Evolutionary conservation across 345 rosid species (phyloP).

Genomic region (Durio zibethinus): DNA sequence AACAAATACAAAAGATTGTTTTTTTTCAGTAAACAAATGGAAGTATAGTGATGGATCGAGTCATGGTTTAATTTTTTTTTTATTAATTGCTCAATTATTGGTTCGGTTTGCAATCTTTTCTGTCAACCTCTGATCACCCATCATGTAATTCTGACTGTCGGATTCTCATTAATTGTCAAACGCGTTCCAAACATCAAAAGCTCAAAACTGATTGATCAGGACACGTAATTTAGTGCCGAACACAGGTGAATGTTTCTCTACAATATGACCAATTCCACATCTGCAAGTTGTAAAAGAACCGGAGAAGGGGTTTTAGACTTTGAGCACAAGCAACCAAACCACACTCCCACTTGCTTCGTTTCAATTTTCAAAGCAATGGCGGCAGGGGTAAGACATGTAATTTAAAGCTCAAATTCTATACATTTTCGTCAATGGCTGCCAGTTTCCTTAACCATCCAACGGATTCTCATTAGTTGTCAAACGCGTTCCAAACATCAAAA

Average conservation of each 20-base stretch:
- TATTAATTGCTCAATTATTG: not conserved
- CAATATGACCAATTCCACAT: constrained; percentile 9
- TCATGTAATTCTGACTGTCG: not conserved
- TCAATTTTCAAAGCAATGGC: constrained; percentile 8
- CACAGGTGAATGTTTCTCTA: not conserved
- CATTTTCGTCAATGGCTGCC: not conserved
- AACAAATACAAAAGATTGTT: too few relatives aligned
- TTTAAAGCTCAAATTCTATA: not conserved
- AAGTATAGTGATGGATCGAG: too few relatives aligned
- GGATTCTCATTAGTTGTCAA: not conserved
- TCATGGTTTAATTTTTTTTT: too few relatives aligned
- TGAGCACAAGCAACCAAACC: constrained; percentile 34
- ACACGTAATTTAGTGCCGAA: too few relatives aligned
- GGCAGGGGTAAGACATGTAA: constrained; percentile 23
- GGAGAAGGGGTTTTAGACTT: constrained; percentile 16
- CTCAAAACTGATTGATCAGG: not conserved
- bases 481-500: too few relatives aligned
- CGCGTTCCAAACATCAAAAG: not conserved
- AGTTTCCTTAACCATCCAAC: constrained; percentile 13
- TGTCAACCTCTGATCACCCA: not conserved
- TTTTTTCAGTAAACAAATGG: too few relatives aligned
- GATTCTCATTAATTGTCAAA: not conserved
- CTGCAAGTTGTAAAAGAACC: constrained; percentile 9
- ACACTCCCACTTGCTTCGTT: not conserved
- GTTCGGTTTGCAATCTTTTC: not conserved